phyloP scores from a whole-genome alignment of 164 flowering plant species.

The Nymphaea thermarum region DNA sequence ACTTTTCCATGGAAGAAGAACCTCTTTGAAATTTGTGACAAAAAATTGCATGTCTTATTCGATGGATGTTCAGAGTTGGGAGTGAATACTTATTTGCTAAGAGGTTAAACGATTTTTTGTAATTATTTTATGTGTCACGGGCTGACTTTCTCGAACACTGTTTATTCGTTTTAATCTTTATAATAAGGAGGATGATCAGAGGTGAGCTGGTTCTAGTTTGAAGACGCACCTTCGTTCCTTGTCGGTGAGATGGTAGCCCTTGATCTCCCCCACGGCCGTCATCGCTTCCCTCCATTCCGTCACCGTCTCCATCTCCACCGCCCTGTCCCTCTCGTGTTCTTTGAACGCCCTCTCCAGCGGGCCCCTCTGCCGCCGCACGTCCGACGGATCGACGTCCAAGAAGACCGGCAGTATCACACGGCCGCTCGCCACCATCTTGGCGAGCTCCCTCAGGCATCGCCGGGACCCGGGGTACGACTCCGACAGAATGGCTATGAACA shows the following conservation, averaged over 20 bases:
- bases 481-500: background rate
- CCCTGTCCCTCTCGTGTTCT: background rate
- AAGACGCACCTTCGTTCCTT: background rate
- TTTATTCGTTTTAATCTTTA: too few species aligned
- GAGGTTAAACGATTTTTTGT: too few species aligned
- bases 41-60: too few species aligned
- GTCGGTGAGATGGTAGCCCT: background rate
- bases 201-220: too few species aligned
- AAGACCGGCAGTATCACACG: constrained; percentile 1
- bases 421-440: background rate
- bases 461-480: background rate
- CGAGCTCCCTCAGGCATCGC: background rate
- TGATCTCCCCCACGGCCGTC: background rate
- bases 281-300: background rate
- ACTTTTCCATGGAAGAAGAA: too few species aligned
- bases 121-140: too few species aligned
- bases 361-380: background rate
- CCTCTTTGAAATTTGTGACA: too few species aligned
- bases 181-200: too few species aligned
- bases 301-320: background rate
- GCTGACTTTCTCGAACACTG: too few species aligned
- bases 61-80: too few species aligned
- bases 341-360: background rate
- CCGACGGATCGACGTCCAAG: background rate
- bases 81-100: too few species aligned